phyloP scores from a whole-genome alignment of 2,329 filamentous ascomycete genomes.

The Xylogone sp. region DNA sequence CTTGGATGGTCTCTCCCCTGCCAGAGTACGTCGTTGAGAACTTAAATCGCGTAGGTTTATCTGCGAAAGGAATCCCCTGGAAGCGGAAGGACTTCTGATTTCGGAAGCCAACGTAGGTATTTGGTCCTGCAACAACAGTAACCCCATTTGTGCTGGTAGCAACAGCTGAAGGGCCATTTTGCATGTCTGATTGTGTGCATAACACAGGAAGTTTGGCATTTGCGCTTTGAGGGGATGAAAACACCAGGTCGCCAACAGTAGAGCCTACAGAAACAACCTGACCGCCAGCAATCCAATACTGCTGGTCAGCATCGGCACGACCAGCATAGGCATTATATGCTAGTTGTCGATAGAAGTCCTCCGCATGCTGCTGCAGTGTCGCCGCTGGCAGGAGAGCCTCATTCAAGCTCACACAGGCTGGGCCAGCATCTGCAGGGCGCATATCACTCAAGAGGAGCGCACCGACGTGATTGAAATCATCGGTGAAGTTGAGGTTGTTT shows the following conservation, averaged over 20 bases:
- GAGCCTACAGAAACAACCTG: slow-evolving; percentile 32
- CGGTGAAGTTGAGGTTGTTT: slow-evolving; percentile 50
- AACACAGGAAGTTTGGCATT: slow-evolving; percentile 39
- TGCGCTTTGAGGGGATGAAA: slow-evolving; percentile 23
- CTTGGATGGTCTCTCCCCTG: slow-evolving; percentile 40
- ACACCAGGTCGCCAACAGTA: slow-evolving; percentile 27
- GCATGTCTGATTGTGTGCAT: slow-evolving; percentile 43
- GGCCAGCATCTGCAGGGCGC: slow-evolving; percentile 30
- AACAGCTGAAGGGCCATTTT: slow-evolving; percentile 28
- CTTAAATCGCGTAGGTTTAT: slow-evolving; percentile 16
- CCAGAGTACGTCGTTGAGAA: slow-evolving; percentile 42
- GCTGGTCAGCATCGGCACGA: slow-evolving; percentile 29
- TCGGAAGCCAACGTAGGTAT: slow-evolving; percentile 45
- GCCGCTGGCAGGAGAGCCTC: slow-evolving; percentile 41
- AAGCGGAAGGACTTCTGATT: slow-evolving; percentile 48
- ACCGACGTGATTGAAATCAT: slow-evolving; percentile 48
- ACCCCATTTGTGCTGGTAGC: slow-evolving; percentile 35
- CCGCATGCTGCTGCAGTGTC: slow-evolving; percentile 36
- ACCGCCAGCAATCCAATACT: slow-evolving; percentile 39
- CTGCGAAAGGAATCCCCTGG: slow-evolving; percentile 23
- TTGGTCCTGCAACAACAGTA: slow-evolving; percentile 35
- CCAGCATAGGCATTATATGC: slow-evolving; percentile 41
- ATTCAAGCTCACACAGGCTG: slow-evolving; percentile 42
- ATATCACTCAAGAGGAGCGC: slow-evolving; percentile 45
- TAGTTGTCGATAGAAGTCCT: slow-evolving; percentile 41